Evolutionary conservation across 1,284 basidiomycete genomes (phyloP), one percentile per base, ranked within the genome.

Genomic region (Rhodotorula mucilaginosa): DNA sequence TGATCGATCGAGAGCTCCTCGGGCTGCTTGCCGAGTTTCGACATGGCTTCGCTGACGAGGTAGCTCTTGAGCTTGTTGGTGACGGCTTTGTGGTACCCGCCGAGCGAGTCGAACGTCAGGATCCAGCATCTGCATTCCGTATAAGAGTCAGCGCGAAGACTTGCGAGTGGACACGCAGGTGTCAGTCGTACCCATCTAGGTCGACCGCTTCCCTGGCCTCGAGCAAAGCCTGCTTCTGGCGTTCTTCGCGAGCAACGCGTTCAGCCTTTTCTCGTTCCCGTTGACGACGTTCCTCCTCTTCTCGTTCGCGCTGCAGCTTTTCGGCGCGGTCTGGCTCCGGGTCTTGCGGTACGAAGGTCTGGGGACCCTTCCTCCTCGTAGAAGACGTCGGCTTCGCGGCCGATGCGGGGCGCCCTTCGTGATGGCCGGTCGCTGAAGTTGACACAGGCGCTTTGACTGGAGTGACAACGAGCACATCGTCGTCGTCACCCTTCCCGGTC

Each of bases 101-200:
- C 89, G 44, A 99, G 85, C 1, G 94, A 97, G 80, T 99, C 96
- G 65, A 98, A 86, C 0, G 88, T 91, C 78, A 93, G 88, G 57
- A 97, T 89, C 76, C 86, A 88, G 5, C 91, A 88, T 61, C 91
- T 74, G 60, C n/a, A 8, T 5, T 21, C 1, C 12, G 46, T 16
- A 10, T 16, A 26, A n/a, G 3, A 18, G 13, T 8, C 15, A 26
- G n/a, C 46, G 29, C 19, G 21, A 44, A 23, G 4, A 34, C 6
- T 34, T 34, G 31, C 31, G 31, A 34, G 31, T 34, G 31, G 6
- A 34, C 31, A 34, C 21, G 46, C 23, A 15, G 19, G 3, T 5
- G 4, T 44, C 56, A 10, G 31, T 13, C 26, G 39, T 44, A 44
- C 39, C 39, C 39, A 0, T 44, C 13, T 10, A 44, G 39, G 39